Conservation (phyloP, 2,329 filamentous ascomycete species). For the Chrysoporthe puriensis region DNA sequence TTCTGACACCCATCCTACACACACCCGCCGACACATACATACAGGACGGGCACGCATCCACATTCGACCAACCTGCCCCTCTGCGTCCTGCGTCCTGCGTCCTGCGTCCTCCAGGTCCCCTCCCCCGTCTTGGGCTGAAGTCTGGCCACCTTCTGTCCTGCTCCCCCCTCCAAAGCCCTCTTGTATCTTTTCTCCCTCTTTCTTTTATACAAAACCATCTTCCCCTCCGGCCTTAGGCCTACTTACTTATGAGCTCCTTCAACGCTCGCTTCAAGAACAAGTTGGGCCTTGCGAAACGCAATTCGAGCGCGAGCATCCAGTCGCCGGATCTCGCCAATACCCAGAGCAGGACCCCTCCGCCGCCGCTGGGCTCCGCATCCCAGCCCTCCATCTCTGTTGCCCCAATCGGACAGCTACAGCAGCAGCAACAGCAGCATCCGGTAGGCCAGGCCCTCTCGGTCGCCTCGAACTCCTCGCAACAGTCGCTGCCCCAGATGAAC, state of each 20-base stretch:
- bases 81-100: constrained; percentile 26
- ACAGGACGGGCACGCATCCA: constrained; percentile 8
- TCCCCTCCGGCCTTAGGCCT: constrained; percentile 41
- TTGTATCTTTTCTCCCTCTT: constrained; percentile 1
- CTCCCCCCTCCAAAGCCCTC: background rate
- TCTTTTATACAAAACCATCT: constrained; percentile 29
- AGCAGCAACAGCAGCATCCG: constrained; percentile 36
- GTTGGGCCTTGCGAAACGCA: constrained; percentile 82
- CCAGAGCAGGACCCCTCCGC: constrained; percentile 45
- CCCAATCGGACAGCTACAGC: constrained; percentile 13
- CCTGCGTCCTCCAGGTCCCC: constrained; percentile 16
- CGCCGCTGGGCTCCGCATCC: constrained; percentile 38
- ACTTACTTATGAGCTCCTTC: constrained; percentile 72
- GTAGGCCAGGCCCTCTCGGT: constrained; percentile 49
- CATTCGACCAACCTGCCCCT: constrained; percentile 16
- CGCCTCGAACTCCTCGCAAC: constrained; percentile 50
- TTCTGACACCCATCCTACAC: constrained; percentile 26
- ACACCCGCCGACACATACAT: constrained; percentile 1
- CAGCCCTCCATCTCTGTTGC: constrained; percentile 30
- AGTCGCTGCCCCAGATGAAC: constrained; percentile 64
- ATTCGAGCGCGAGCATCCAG: constrained; percentile 66
- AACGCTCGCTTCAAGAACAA: constrained; percentile 74
- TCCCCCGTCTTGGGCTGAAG: constrained; percentile 21
- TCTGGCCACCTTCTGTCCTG: constrained; percentile 22
- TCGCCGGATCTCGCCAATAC: constrained; percentile 49